Percentiles rank a stretch among this genome's conserved stretches.
These are phyloP conservation scores for Hirschfeldia incana DNA, from an alignment of 345 rosid genomes.

Conservation along the genomic window DNA sequence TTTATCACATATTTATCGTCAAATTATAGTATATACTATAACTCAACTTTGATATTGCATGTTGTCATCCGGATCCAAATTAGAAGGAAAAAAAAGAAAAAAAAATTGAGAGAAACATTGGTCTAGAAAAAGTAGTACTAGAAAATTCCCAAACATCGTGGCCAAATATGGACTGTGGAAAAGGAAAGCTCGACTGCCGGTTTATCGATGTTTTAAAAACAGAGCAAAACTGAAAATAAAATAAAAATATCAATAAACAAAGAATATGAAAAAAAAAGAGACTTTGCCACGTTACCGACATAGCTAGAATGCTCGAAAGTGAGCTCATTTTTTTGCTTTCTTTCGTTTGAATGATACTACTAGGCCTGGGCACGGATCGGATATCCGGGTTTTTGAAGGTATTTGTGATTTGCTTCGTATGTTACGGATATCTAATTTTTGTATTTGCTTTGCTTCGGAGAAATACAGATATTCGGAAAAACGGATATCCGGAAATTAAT, in stretches of 20 bases:
- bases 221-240: neutral
- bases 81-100: too few relatives aligned
- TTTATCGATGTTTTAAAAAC: neutral
- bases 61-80: neutral
- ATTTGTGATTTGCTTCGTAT: too few relatives aligned
- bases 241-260: neutral
- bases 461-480: too few relatives aligned
- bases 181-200: neutral
- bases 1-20: neutral
- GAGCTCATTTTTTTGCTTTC: neutral
- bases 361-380: too few relatives aligned
- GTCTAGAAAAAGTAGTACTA: neutral
- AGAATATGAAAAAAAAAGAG: neutral
- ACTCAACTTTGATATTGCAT: neutral
- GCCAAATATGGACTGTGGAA: slow-evolving; percentile 20
- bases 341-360: slow-evolving; percentile 1
- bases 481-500: too few relatives aligned
- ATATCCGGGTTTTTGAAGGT: too few relatives aligned
- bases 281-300: slow-evolving; percentile 37
- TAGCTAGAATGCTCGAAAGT: slow-evolving; percentile 34
- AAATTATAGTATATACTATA: neutral
- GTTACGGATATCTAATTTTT: too few relatives aligned
- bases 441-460: too few relatives aligned
- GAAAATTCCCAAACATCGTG: slow-evolving; percentile 18
- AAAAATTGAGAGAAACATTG: neutral